These are phyloP conservation scores for Sporothrix brunneoviolacea DNA, from an alignment of 2,329 filamentous ascomycete species.

Conservation along the genomic window DNA sequence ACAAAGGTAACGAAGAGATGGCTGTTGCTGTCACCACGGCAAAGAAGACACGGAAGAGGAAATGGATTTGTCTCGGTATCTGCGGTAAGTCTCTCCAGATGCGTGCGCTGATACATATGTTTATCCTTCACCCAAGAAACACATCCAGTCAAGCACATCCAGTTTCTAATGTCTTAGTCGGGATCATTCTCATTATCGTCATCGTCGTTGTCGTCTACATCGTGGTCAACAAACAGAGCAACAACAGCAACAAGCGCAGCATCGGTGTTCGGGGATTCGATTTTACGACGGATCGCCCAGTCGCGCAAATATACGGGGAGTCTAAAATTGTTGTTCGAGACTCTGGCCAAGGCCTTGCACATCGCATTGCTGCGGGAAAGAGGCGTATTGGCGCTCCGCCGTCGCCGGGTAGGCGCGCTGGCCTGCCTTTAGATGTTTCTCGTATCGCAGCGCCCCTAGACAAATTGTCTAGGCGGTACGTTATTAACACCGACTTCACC, in stretches of 20 bases:
- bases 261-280: conserved; percentile 20
- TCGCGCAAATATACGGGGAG: conserved; percentile 19
- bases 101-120: not conserved
- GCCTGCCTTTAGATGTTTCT: too few species aligned
- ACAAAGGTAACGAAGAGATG: conserved; percentile 79
- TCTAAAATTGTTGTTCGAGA: conserved; percentile 22
- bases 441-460: too few species aligned
- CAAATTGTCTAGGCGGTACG: conserved; percentile 8
- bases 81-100: conserved; percentile 38
- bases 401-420: too few species aligned
- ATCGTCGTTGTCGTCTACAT: conserved; percentile 46
- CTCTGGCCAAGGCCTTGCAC: not conserved
- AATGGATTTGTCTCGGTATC: conserved; percentile 91
- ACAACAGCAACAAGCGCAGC: conserved; percentile 25
- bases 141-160: not conserved
- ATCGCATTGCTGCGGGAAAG: not conserved
- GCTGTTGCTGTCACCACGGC: conserved; percentile 76
- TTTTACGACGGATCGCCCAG: conserved; percentile 18
- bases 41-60: conserved; percentile 76
- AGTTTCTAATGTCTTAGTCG: conserved; percentile 29
- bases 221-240: conserved; percentile 32
- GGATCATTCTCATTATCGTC: conserved; percentile 46
- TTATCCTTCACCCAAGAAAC: too few species aligned
- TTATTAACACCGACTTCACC: conserved; percentile 17
- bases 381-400: not conserved